These are phyloP conservation scores for Closterium sp. DNA, from an alignment of 139 green algal species.

Conservation along the genomic window DNA sequence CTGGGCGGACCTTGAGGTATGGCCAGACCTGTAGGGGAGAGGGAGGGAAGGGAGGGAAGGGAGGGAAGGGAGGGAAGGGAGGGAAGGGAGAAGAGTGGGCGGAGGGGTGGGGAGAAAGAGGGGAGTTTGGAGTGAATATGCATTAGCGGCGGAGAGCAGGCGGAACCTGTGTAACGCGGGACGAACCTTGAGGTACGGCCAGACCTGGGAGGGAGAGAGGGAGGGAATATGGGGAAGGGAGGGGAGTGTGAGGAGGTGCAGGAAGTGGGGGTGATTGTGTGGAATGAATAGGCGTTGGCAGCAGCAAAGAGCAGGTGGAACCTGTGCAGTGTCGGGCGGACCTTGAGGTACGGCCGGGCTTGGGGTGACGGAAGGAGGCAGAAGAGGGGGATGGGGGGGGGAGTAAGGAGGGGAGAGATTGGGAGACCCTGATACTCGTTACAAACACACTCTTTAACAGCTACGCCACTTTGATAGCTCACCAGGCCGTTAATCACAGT, in stretches of 20 bases:
- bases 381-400: too few relatives aligned
- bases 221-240: too few relatives aligned
- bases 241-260: too few relatives aligned
- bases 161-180: constrained; percentile 14
- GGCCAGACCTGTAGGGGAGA: too few relatives aligned
- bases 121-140: background rate
- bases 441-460: too few relatives aligned
- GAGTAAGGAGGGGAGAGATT: too few relatives aligned
- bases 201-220: background rate
- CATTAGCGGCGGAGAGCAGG: constrained; percentile 17
- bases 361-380: background rate
- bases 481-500: constrained; percentile 30
- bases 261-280: too few relatives aligned
- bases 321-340: background rate
- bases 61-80: too few relatives aligned
- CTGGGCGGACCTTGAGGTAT: constrained; percentile 8
- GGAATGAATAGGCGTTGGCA: background rate
- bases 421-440: too few relatives aligned
- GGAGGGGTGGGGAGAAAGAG: background rate
- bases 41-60: too few relatives aligned
- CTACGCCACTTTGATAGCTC: too few relatives aligned
- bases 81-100: background rate
- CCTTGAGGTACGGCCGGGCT: constrained; percentile 21
- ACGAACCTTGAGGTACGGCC: constrained; percentile 32
- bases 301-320: constrained; percentile 19